Conservation (phyloP, 2,329 filamentous ascomycete species). For the Hymenoscyphus occultus region DNA sequence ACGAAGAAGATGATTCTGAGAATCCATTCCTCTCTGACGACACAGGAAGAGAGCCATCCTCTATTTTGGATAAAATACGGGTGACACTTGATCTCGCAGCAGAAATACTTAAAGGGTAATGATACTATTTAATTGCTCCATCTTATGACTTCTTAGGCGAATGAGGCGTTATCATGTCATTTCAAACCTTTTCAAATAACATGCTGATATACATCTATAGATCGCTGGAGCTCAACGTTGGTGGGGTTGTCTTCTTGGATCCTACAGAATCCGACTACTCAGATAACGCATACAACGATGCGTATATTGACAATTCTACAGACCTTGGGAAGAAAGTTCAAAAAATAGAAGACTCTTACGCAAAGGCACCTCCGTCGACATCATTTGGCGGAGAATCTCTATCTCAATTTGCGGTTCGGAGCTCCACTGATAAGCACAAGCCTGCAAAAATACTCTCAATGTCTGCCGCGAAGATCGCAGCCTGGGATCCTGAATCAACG, state of each 20-base stretch:
- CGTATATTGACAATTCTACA: conserved; percentile 17
- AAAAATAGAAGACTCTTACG: conserved; percentile 9
- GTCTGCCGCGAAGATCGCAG: conserved; percentile 24
- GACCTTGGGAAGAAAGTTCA: conserved; percentile 19
- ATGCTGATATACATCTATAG: not conserved
- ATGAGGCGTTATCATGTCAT: not conserved
- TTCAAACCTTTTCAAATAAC: not conserved
- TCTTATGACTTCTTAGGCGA: not conserved
- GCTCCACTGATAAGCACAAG: conserved; percentile 24
- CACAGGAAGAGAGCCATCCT: conserved; percentile 5
- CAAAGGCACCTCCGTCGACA: conserved; percentile 9
- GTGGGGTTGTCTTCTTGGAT: conserved; percentile 34
- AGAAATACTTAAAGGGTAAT: conserved; percentile 27
- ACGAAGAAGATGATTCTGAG: not conserved
- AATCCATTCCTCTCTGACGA: not conserved
- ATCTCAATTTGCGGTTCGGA: conserved; percentile 20
- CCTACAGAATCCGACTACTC: conserved; percentile 24
- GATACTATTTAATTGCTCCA: not conserved
- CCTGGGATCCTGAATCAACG: conserved; percentile 23
- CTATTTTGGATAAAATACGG: conserved; percentile 31
- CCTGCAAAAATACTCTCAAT: conserved; percentile 30
- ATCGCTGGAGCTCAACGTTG: conserved; percentile 31
- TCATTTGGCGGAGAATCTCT: conserved; percentile 13
- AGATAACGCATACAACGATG: conserved; percentile 17
- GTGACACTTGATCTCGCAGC: conserved; percentile 32